Evolutionary conservation across 1,284 basidiomycete genomes (phyloP), one percentile per base, ranked within the genome.

Genomic region (Wallemia hederae): DNA sequence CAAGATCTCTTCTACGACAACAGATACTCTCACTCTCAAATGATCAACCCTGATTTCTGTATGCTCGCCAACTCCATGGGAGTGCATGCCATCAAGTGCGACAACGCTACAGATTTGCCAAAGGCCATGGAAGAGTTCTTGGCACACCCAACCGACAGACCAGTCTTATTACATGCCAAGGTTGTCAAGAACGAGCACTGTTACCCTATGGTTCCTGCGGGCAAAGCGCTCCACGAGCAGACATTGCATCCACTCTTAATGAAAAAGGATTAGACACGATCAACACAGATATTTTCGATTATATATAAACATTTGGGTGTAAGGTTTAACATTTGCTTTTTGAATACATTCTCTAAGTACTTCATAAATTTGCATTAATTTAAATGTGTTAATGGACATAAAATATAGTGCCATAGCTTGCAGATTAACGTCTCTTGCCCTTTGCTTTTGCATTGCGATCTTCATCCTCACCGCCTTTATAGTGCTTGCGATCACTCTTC

Each of bases 111-210:
- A 55, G 91, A 98, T 61, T 76, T 98, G 15, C 86, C 87, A 0
- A 80, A 76, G 39, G 92, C 85, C 77, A 97, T 98, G 90, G 89
- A 90, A 75, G 91, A 97, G 77, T 94, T 98, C 73, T 77, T 98
- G 66, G 90, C 92, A 74, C 94, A 92, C 71, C 84, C 89, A 65
- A 82, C 80, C 65, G 76, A 76, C 62, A 83, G 80, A 72, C 92
- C 92, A 1, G 78, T 97, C 57, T 72, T 98, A 64, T 76, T 98
- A 75, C 91, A 98, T 73, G 92, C 88, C 68, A 62, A 83, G 62
- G 86, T 96, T 31, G 81, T 84, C 70, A 78, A 77, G 67, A 81
- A 80, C 66, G 91, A 96, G 74, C 90, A 96, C 70, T 90, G 94
- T 62, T 96, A 88, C 79, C 91, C 85, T 15, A 75, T 76, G 83